Evolutionary conservation across 202 grass and related monocot genomes (phyloP).

Genomic region (Musa balbisiana): DNA sequence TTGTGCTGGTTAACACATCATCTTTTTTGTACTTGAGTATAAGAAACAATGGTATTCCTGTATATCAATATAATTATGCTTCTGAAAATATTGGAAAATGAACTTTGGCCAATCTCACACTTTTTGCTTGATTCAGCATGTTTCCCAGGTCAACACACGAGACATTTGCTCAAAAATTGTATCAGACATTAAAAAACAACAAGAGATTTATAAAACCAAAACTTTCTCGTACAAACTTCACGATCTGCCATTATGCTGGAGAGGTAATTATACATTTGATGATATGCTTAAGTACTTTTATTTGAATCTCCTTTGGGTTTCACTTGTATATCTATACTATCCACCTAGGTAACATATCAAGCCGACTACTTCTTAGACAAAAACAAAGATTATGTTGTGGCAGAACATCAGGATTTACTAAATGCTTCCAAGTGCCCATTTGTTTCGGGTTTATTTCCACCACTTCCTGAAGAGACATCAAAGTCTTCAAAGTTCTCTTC

Average conservation of each 20-base stretch:
- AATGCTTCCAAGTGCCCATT: constrained; percentile 75
- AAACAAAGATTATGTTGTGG: constrained; percentile 92
- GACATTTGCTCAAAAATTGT: constrained; percentile 70
- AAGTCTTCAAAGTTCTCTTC: constrained; percentile 86
- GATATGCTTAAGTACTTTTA: constrained; percentile 26
- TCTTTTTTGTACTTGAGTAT: constrained; percentile 8
- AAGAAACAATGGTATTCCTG: constrained; percentile 10
- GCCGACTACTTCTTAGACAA: constrained; percentile 87
- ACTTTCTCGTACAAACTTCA: constrained; percentile 79
- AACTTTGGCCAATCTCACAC: constrained; percentile 13
- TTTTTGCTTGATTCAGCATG: constrained; percentile 50
- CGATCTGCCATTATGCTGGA: constrained; percentile 87
- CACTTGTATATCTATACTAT: neutral
- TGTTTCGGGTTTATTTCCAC: constrained; percentile 61
- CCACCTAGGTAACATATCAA: constrained; percentile 60
- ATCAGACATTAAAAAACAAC: constrained; percentile 74
- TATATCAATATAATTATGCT: neutral
- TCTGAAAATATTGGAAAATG: neutral
- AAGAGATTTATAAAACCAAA: constrained; percentile 87
- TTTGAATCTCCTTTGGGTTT: constrained; percentile 4
- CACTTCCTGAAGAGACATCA: constrained; percentile 65
- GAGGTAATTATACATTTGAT: constrained; percentile 49
- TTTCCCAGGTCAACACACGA: constrained; percentile 84
- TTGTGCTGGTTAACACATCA: constrained; percentile 12
- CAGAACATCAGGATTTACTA: constrained; percentile 88